A percentile compares a stretch with the other conserved stretches of the same genome.
phyloP scores from a whole-genome alignment of 352 stramenopile species.

The Peronospora tabacina region DNA sequence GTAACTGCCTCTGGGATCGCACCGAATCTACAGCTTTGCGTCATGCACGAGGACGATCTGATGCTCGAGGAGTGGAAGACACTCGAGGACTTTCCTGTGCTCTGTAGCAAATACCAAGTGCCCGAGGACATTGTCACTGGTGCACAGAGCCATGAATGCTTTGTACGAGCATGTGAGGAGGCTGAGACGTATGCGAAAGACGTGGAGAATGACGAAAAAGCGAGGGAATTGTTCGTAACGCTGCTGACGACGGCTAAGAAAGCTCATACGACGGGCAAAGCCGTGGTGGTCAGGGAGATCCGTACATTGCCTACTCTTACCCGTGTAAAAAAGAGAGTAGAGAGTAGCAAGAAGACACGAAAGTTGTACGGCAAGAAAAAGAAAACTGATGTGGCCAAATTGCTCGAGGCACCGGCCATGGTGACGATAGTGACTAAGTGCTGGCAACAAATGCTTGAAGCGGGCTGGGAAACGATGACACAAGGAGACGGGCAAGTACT shows the following conservation, averaged over 20 bases:
- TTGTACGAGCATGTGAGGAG: constrained; percentile 44
- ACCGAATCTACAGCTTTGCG: constrained; percentile 46
- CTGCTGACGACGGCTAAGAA: constrained; percentile 26
- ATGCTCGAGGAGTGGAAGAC: constrained; percentile 13
- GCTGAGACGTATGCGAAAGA: constrained; percentile 27
- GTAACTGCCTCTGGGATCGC: constrained; percentile 23
- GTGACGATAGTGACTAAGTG: constrained; percentile 32
- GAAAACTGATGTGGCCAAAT: constrained; percentile 5
- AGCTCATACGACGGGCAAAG: constrained; percentile 14
- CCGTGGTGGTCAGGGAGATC: constrained; percentile 16
- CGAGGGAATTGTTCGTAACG: constrained; percentile 29
- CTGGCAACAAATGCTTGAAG: constrained; percentile 51
- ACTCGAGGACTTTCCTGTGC: constrained; percentile 27
- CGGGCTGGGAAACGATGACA: constrained; percentile 54
- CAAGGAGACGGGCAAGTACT: constrained; percentile 42
- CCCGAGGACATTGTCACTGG: constrained; percentile 31
- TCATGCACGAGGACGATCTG: constrained; percentile 39
- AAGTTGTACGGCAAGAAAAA: constrained; percentile 5
- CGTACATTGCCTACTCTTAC: constrained; percentile 8
- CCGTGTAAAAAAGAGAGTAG: constrained; percentile 9
- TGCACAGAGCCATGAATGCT: constrained; percentile 39
- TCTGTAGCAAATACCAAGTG: constrained; percentile 34
- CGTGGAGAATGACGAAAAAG: constrained; percentile 27
- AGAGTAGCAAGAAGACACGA: constrained; percentile 1
- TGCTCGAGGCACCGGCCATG: constrained; percentile 24